Base-by-base conservation (phyloP, 1,284 basidiomycete species). In the Pyrrhoderma lamaoense region DNA sequence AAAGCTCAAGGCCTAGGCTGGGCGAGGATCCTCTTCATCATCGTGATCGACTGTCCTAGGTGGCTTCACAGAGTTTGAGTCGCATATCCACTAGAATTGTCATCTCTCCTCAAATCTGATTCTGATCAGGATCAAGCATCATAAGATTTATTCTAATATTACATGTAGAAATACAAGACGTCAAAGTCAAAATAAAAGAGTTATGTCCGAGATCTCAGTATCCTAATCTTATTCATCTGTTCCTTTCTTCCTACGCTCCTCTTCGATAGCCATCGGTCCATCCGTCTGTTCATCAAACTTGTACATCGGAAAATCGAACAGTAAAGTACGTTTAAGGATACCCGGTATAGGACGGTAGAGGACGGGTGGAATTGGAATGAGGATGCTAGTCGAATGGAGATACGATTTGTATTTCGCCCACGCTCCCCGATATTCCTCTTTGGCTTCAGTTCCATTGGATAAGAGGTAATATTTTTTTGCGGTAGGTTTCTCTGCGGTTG, bases 401-500 rank as follows among this genome's bases (percentile, higher is more conserved):
- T 83, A 83, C 8, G 60, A 61, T 61, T 79, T 72, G 63, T 85
- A 85, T 39, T 73, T 68, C 16, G 61, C 58, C 82, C 82, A 85
- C 2, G 75, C 71, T 45, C 64, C 61, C 4, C 54, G 57, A 57
- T 67, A 57, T 55, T 57, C 52, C 48, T 46, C 59, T 42, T 59
- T 62, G 14, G 69, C 65, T 25, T 69, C 57, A 13, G 69, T 65
- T 1, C 70, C 71, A 58, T 79, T 67, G 16, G 75, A 74, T 62
- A 82, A 70, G 45, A 85, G 67, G 64, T 77, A 86, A 61, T 77
- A 85, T 57, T 74, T 76, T 60, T 79, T 75, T 3, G 82, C 83
- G 18, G 76, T 73, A 0, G 84, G 82, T 63, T 85, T 87, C 62
- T 88, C 84, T 1, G 83, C 82, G 0, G 80, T 80, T 0, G 85